Base-by-base conservation (phyloP, 768 basidiomycete genomes). In the Lyophyllum decastes region DNA sequence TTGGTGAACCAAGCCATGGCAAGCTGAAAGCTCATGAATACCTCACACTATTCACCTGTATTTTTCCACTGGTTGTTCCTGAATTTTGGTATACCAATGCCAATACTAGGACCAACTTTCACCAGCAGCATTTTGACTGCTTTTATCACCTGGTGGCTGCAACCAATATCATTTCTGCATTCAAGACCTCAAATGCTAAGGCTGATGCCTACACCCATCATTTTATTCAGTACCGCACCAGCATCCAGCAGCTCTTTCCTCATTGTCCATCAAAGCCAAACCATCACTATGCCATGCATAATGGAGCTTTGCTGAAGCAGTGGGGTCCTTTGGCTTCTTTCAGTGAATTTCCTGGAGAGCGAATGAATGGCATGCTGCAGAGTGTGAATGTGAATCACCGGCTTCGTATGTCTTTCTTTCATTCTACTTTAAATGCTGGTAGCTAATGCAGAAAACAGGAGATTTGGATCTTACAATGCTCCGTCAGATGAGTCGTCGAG, bases 211-310 rank as follows among this genome's bases (percentile, higher is more conserved):
- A 51, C 19, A 51, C 49, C 2, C 21, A 51, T 25, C 49, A 51
- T 38, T 51, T 26, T 30, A 51, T 35, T 38, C 21, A 5, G 4
- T 51, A 51, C 21, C 58, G 65, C 6, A n/a, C 52, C 30, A 19
- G 61, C 19, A 60, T 65, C 2, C 54, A 64, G 33, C 21, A 52
- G 0, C 54, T 73, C 9, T 72, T 68, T 59, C 64, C 49, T 8
- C 8, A 35, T 67, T 4, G 25, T 61, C 12, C 54, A 7, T 64
- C 67, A 24, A 57, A 59, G n/a, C 71, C 72, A 10, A 74, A 74
- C 57, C 68, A 73, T 47, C 72, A 74, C 47, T 74, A 63, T 62
- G 72, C 71, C 21, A 68, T 72, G 72, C 72, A 74, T 43, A 66
- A 69, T 64, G 64, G 54, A 12, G 52, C 57, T 8, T 47, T 66